phyloP scores from a whole-genome alignment of 768 basidiomycete genomes.

The Dendrothele bispora region DNA sequence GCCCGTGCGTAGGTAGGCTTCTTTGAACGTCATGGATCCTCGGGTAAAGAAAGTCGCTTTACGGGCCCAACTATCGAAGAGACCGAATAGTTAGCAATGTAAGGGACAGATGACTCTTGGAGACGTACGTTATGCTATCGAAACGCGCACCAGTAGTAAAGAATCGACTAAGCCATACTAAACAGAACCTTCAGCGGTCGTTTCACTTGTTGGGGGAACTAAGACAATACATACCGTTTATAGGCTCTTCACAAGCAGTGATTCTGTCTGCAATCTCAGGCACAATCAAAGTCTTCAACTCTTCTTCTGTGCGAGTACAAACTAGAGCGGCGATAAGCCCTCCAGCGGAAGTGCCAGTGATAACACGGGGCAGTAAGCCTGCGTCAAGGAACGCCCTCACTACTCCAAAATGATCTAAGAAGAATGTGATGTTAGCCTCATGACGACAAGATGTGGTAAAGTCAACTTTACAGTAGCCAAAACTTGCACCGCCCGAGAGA shows the following conservation, averaged over 20 bases:
- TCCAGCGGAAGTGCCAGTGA: constrained; percentile 94
- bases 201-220: constrained; percentile 16
- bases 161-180: constrained; percentile 43
- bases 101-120: neutral
- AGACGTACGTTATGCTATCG: constrained; percentile 62
- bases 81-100: neutral
- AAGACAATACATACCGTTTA: constrained; percentile 66
- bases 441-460: constrained; percentile 3
- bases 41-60: constrained; percentile 88
- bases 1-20: constrained; percentile 92
- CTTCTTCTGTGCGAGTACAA: constrained; percentile 87
- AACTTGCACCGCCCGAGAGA: constrained; percentile 93
- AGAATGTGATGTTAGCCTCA: no score
- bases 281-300: constrained; percentile 72
- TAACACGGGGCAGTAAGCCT: constrained; percentile 82
- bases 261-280: constrained; percentile 85
- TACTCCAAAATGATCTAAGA: constrained; percentile 82
- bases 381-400: constrained; percentile 91
- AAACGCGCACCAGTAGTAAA: constrained; percentile 93
- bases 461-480: constrained; percentile 80
- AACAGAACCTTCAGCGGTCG: no score
- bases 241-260: constrained; percentile 78
- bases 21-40: constrained; percentile 93
- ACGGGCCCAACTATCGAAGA: constrained; percentile 10
- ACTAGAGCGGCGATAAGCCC: constrained; percentile 75